Base-by-base conservation (phyloP, 768 basidiomycete species). In the Lactarius deliciosus region DNA sequence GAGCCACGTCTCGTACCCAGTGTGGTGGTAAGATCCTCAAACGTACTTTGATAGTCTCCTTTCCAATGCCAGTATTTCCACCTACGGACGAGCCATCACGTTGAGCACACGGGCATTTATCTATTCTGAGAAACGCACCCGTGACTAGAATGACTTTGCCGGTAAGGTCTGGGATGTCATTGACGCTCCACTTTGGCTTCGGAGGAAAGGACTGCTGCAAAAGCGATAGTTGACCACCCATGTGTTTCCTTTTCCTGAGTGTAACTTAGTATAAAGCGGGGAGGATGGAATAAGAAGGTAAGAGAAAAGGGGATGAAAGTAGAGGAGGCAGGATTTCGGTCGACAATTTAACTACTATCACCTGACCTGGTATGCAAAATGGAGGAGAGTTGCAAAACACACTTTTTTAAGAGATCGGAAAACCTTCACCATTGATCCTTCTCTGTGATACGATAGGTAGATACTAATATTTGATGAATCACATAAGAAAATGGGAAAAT, bases 41-140 rank as follows among this genome's bases (percentile, higher is more conserved):
- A 32, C 73, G 69, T 16, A 81, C 86, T 77, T 84, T 86, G 9
- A 77, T 81, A 2, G 84, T 85, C 72, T 86, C 85, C 69, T 84
- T 85, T 25, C 87, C 88, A 40, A 89, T 79, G 2, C 87, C 80
- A 2, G 75, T 70, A 60, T 79, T 81, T 9, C 76, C 77, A 3
- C 80, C 80, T 22, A 28, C 8, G 13, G 16, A 65, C 41, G 38
- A 45, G 32, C 13, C 22, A 15, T 16, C 20, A 10, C 22, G 43
- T 28, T 59, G 38, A 53, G 57, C 25, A 59, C 22, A 64, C 57
- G 54, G 75, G 75, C 67, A 65, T 84, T 70, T 73, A 85, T 83
- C 4, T 84, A 83, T n/a, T 86, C 83, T 13, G 22, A n/a, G 47
- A 9, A 22, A 38, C 47, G 10, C 22, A 25, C 47, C 47, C 0